Evolutionary conservation across 2,329 filamentous ascomycete species (phyloP).

Genomic region (Didymella exigua): DNA sequence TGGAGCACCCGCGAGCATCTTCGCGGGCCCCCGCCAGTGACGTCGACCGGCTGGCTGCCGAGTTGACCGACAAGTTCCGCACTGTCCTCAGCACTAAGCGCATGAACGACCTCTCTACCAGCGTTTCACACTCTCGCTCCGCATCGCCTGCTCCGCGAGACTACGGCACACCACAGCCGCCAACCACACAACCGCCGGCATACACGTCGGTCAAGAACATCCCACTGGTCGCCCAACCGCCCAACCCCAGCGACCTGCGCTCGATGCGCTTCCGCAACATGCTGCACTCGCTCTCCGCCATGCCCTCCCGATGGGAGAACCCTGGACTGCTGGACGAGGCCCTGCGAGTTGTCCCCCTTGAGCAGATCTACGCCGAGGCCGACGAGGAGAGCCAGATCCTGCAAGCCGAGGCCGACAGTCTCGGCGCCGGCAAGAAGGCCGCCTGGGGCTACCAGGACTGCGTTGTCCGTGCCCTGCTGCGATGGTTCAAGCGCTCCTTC

Average conservation of each 20-base stretch:
- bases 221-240: constrained; percentile 75
- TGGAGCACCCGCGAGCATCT: constrained; percentile 44
- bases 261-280: constrained; percentile 66
- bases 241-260: constrained; percentile 63
- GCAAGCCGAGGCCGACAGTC: constrained; percentile 83
- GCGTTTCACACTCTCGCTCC: constrained; percentile 63
- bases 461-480: constrained; percentile 84
- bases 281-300: constrained; percentile 82
- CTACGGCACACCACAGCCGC: constrained; percentile 48
- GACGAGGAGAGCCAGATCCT: constrained; percentile 91
- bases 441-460: constrained; percentile 99
- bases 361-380: constrained; percentile 90
- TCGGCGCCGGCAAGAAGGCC: constrained; percentile 77
- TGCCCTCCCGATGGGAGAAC: constrained; percentile 94
- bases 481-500: constrained; percentile 95
- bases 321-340: constrained; percentile 93
- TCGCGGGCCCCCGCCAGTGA: constrained; percentile 37
- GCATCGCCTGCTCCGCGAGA: constrained; percentile 63
- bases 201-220: constrained; percentile 68
- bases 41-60: constrained; percentile 63
- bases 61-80: constrained; percentile 83
- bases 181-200: constrained; percentile 56
- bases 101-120: constrained; percentile 76
- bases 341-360: constrained; percentile 81
- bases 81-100: constrained; percentile 84